Evolutionary conservation across 257 asterid species (phyloP).

Genomic region (Jacaranda mimosifolia): DNA sequence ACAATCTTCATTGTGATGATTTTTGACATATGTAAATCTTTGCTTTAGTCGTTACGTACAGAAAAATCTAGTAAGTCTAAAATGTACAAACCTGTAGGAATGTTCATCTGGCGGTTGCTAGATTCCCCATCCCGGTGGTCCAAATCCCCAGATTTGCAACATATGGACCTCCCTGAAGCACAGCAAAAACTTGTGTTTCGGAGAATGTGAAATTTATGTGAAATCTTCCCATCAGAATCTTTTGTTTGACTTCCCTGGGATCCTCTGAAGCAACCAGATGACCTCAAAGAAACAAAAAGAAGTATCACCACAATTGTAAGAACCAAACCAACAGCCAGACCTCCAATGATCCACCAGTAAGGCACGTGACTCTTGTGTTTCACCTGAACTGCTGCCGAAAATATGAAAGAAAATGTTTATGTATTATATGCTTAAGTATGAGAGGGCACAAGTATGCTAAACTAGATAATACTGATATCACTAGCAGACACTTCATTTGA

Average conservation of each 20-base stretch:
- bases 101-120: constrained; percentile 75
- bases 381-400: constrained; percentile 54
- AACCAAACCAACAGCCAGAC: constrained; percentile 75
- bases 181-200: constrained; percentile 85
- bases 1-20: not conserved
- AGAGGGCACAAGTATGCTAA: not conserved
- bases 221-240: constrained; percentile 58
- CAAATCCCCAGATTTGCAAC: constrained; percentile 64
- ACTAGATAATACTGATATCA: not conserved
- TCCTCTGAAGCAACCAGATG: constrained; percentile 59
- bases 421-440: not conserved
- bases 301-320: constrained; percentile 59
- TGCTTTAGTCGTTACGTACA: constrained; percentile 1
- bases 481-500: not conserved
- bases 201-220: constrained; percentile 83
- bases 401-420: constrained; percentile 21
- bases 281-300: constrained; percentile 62
- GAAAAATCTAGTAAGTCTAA: not conserved
- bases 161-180: constrained; percentile 72
- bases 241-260: constrained; percentile 51
- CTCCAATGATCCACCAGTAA: constrained; percentile 91
- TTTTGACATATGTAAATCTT: not conserved
- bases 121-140: constrained; percentile 66
- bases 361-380: constrained; percentile 66
- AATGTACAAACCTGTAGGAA: constrained; percentile 73